These are phyloP conservation scores for Globisporangium cederbergense DNA, from an alignment of 352 stramenopile species.

Conservation along the genomic window DNA sequence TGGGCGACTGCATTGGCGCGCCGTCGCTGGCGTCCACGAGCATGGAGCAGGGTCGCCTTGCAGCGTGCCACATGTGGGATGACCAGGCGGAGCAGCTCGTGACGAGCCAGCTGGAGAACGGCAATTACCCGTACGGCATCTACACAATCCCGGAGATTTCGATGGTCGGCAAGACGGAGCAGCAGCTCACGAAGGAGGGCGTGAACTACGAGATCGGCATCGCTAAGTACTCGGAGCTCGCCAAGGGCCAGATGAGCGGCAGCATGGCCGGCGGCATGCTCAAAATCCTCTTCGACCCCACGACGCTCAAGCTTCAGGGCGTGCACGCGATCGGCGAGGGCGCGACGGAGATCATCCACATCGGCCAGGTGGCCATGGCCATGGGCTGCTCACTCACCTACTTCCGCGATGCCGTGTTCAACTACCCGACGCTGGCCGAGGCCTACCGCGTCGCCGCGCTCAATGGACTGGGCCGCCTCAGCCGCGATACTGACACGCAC, in stretches of 20 bases:
- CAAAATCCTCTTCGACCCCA: slow-evolving; percentile 87
- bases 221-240: slow-evolving; percentile 84
- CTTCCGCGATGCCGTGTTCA: slow-evolving; percentile 90
- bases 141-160: slow-evolving; percentile 91
- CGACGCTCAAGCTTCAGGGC: slow-evolving; percentile 76
- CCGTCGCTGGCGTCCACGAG: slow-evolving; percentile 85
- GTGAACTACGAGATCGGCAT: slow-evolving; percentile 87
- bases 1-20: slow-evolving; percentile 87
- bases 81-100: slow-evolving; percentile 41
- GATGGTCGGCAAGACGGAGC: slow-evolving; percentile 90
- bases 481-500: slow-evolving; percentile 67
- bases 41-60: slow-evolving; percentile 87
- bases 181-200: slow-evolving; percentile 75
- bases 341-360: slow-evolving; percentile 91
- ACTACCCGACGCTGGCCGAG: slow-evolving; percentile 91
- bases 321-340: slow-evolving; percentile 89
- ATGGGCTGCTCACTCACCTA: slow-evolving; percentile 83
- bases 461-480: slow-evolving; percentile 84
- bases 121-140: slow-evolving; percentile 89
- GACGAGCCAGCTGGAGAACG: slow-evolving; percentile 69
- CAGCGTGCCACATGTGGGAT: slow-evolving; percentile 86
- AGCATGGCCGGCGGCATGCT: slow-evolving; percentile 76
- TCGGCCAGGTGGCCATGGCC: slow-evolving; percentile 87
- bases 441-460: slow-evolving; percentile 86
- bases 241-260: slow-evolving; percentile 89